Evolutionary conservation across 1,284 basidiomycete genomes (phyloP), one percentile per base, ranked within the genome.

Genomic region (Irpex sp.): DNA sequence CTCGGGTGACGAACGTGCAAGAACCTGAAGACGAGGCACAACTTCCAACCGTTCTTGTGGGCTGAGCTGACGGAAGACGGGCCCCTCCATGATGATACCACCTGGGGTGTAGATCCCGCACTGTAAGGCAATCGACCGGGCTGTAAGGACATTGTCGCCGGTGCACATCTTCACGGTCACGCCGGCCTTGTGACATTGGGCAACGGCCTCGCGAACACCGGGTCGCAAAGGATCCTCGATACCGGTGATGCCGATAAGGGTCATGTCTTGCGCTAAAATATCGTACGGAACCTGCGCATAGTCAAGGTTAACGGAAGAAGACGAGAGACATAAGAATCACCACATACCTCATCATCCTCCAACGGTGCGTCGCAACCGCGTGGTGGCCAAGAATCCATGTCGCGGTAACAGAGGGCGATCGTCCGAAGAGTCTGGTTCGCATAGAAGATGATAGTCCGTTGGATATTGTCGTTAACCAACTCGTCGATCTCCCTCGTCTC

Each of bases 111-210:
- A 97, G 75, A 98, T 98, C 52, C 96, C 95, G 73, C 96, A 98
- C 73, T 98, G 97, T 5, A 85, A 84, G 44, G 97, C 96, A 71
- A 99, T 99, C 5, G 96, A 98, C 26, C 93, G 86, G 51, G 93
- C 93, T 5, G 95, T 97, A 55, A 98, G 84, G 58, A 96, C 93
- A 70, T 98, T 99, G 78, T 99, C 97, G 73, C 96, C 97, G 0
- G 97, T 98, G 76, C 94, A 97, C 96, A 99, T 99, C 81, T 98
- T 98, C 79, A 99, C 89, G 36, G 85, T 83, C n/a, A 99, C 96
- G 69, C 96, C 96, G 48, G 97, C 97, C 62, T 82, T 84, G 70
- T 87, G 86, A 74, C 96, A 98, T 67, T 92, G 88, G 58, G 84
- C 81, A 31, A 99, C 97, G 31, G 96, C 95, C 11, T 96, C 85